Conservation (phyloP, 2,329 filamentous ascomycete genomes). For the Epichloe aotearoae region DNA sequence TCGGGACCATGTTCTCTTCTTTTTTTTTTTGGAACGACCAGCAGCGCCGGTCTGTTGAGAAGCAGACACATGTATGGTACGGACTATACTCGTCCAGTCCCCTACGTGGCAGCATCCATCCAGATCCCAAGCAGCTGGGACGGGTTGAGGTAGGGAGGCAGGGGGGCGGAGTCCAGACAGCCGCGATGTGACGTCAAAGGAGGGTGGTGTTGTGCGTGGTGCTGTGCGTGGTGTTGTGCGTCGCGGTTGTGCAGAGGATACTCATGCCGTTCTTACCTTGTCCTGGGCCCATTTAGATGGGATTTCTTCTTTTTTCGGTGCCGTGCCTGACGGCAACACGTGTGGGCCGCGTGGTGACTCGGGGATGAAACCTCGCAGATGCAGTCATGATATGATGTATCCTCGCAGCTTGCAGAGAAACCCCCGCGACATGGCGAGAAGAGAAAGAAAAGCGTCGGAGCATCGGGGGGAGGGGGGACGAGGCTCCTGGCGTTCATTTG, state of each 20-base stretch:
- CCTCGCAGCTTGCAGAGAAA: not conserved
- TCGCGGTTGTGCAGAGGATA: not conserved
- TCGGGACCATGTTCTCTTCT: not conserved
- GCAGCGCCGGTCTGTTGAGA: not conserved
- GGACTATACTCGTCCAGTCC: too few species aligned
- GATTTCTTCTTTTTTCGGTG: too few species aligned
- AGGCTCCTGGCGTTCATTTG: too few species aligned
- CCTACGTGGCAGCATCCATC: too few species aligned
- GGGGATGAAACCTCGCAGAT: not conserved
- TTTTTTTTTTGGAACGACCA: not conserved
- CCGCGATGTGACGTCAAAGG: conserved; percentile 2
- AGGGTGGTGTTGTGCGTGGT: not conserved
- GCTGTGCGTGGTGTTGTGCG: too few species aligned
- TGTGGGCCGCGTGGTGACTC: too few species aligned
- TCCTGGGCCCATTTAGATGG: too few species aligned
- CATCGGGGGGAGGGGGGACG: too few species aligned
- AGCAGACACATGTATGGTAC: not conserved
- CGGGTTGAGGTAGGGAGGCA: not conserved
- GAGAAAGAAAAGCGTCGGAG: not conserved
- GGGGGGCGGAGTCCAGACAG: not conserved
- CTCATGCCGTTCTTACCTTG: not conserved
- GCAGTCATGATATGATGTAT: not conserved
- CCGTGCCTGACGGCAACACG: too few species aligned
- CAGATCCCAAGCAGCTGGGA: not conserved
- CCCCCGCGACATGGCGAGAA: not conserved